Percentiles rank a stretch among this genome's conserved stretches.
Evolutionary conservation across 2,329 filamentous ascomycete species (phyloP).

Genomic region (Magnaporthiopsis poae): DNA sequence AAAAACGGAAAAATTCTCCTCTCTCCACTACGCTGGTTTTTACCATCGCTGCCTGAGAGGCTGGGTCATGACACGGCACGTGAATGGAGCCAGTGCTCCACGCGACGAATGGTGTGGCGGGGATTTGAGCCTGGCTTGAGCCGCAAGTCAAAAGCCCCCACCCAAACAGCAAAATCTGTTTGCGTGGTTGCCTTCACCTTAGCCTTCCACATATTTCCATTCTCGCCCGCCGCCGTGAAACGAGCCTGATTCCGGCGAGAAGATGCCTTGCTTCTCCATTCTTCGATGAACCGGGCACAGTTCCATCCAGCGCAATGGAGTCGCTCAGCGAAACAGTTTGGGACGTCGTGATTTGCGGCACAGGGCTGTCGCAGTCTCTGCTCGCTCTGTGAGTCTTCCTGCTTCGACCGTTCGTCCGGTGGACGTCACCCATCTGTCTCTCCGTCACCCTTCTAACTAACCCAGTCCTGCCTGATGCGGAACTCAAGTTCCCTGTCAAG

Average conservation of each 20-base stretch:
- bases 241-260: background rate
- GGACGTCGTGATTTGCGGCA: slow-evolving; percentile 73
- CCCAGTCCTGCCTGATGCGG: background rate
- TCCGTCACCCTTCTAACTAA: slow-evolving; percentile 6
- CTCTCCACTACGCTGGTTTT: background rate
- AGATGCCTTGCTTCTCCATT: background rate
- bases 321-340: slow-evolving; percentile 62
- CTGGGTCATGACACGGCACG: background rate
- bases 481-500: slow-evolving; percentile 72
- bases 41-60: no score
- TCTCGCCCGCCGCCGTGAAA: background rate
- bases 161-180: slow-evolving; percentile 1
- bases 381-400: slow-evolving; percentile 58
- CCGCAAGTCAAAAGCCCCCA: background rate
- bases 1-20: slow-evolving; percentile 7
- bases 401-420: background rate
- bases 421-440: slow-evolving; percentile 15
- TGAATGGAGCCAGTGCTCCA: background rate
- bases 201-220: slow-evolving; percentile 10
- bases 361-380: slow-evolving; percentile 68
- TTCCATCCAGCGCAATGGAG: slow-evolving; percentile 47
- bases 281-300: background rate
- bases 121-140: background rate
- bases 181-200: slow-evolving; percentile 3
- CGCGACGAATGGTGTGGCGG: background rate